phyloP scores from a whole-genome alignment of 108 stramenopile genomes.

The Schizochytrium sp. region DNA sequence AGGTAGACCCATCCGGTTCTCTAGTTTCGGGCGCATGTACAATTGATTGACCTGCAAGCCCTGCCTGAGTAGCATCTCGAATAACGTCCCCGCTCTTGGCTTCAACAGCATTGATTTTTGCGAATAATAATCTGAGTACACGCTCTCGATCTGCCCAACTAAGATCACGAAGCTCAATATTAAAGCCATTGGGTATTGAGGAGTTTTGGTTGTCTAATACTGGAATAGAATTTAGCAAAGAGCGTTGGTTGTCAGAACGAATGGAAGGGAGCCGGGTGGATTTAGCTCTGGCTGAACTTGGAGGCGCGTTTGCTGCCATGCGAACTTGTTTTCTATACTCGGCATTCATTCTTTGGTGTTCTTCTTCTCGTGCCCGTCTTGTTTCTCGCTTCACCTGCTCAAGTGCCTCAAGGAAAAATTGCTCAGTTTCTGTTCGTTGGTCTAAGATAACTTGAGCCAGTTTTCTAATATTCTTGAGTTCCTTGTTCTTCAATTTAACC shows the following conservation, averaged over 20 bases:
- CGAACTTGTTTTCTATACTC: constrained; percentile 59
- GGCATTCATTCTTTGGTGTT: not conserved
- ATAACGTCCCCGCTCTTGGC: not conserved
- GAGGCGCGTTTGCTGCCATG: not conserved
- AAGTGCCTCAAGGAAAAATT: constrained; percentile 73
- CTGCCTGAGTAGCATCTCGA: constrained; percentile 23
- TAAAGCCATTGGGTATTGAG: not conserved
- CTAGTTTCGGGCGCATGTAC: not conserved
- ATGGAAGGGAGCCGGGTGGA: constrained; percentile 66
- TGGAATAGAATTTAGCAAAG: not conserved
- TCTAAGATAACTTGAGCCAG: constrained; percentile 76
- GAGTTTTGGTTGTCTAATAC: not conserved
- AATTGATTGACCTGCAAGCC: constrained; percentile 18
- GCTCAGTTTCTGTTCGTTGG: constrained; percentile 78
- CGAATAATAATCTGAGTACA: constrained; percentile 77
- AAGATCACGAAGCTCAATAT: constrained; percentile 69
- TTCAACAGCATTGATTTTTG: constrained; percentile 77
- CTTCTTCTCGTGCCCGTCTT: constrained; percentile 34
- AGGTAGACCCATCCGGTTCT: not conserved
- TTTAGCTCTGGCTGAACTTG: not conserved
- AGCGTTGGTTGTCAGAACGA: constrained; percentile 15
- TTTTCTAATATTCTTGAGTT: constrained; percentile 72
- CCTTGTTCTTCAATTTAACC: constrained; percentile 74
- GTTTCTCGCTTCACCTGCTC: constrained; percentile 70
- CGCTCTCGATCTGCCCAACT: constrained; percentile 76